phyloP scores from a whole-genome alignment of 768 basidiomycete genomes.

The Candolleomyces aberdarensis region DNA sequence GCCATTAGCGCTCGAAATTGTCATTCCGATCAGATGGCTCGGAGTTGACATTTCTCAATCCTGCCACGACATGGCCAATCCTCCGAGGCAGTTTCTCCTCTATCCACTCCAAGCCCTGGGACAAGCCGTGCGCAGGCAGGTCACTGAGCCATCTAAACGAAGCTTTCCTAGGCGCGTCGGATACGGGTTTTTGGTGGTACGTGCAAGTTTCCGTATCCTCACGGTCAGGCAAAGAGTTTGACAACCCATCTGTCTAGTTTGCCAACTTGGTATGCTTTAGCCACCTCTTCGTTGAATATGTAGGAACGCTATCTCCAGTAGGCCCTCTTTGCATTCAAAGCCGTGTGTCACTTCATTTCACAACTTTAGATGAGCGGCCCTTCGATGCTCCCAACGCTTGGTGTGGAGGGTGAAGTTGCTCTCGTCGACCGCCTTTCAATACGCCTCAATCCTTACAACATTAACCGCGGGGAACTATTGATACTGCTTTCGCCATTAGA shows the following conservation, averaged over 20 bases:
- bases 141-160: not conserved
- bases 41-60: not conserved
- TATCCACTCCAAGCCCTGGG: not conserved
- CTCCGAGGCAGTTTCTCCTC: not conserved
- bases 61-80: not conserved
- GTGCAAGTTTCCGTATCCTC: not conserved
- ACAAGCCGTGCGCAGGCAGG: not conserved
- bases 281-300: conserved; percentile 65
- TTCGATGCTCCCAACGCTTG: conserved; percentile 81
- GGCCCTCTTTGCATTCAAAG: not conserved
- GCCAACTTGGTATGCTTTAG: conserved; percentile 53
- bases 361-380: conserved; percentile 58
- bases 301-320: conserved; percentile 26
- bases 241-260: conserved; percentile 29
- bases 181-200: not conserved
- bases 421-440: conserved; percentile 61
- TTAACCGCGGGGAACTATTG: conserved; percentile 76
- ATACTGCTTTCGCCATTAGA: conserved; percentile 68
- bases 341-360: conserved; percentile 1
- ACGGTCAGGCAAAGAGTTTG: not conserved
- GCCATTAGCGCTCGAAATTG: not conserved
- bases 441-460: conserved; percentile 43
- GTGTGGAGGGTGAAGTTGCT: conserved; percentile 52
- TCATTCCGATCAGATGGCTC: not conserved
- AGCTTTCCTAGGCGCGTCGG: not conserved